phyloP scores from a whole-genome alignment of 2,329 filamentous ascomycete species.

The Onygenales sp. region DNA sequence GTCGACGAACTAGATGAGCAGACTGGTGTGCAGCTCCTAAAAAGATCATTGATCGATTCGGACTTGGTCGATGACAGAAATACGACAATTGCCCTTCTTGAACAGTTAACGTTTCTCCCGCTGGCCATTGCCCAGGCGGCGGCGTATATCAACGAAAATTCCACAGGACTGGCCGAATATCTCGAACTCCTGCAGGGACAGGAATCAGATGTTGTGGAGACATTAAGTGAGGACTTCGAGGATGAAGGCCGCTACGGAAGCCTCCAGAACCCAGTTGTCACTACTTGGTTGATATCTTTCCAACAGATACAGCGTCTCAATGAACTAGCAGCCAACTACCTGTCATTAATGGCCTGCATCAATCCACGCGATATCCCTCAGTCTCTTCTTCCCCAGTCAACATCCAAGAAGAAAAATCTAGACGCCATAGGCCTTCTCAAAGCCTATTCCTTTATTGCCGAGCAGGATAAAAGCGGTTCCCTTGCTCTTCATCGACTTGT shows the following conservation, averaged over 20 bases:
- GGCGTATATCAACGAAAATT: neutral
- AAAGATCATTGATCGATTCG: neutral
- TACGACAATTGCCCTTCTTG: neutral
- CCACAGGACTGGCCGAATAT: neutral
- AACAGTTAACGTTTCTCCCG: neutral
- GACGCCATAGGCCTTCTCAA: conserved; percentile 24
- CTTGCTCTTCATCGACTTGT: conserved; percentile 24
- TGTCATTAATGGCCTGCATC: conserved; percentile 28
- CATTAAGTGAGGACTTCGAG: conserved; percentile 24
- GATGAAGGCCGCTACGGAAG: conserved; percentile 21
- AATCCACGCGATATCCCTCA: conserved; percentile 21
- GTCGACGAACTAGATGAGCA: neutral
- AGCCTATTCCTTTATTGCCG: conserved; percentile 23
- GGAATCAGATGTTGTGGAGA: conserved; percentile 15
- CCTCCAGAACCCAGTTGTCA: conserved; percentile 24
- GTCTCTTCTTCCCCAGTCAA: conserved; percentile 20
- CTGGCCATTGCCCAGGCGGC: neutral
- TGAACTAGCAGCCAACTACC: conserved; percentile 23
- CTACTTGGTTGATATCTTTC: conserved; percentile 31
- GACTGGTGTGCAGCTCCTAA: neutral
- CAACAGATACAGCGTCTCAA: conserved; percentile 22
- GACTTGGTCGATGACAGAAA: neutral
- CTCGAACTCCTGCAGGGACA: neutral
- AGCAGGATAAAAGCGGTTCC: conserved; percentile 8
- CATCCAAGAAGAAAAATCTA: conserved; percentile 11